Percentiles rank a stretch among this genome's conserved stretches.
These are phyloP conservation scores for Massarina eburnea DNA, from an alignment of 2,329 filamentous ascomycete species.

Conservation along the genomic window DNA sequence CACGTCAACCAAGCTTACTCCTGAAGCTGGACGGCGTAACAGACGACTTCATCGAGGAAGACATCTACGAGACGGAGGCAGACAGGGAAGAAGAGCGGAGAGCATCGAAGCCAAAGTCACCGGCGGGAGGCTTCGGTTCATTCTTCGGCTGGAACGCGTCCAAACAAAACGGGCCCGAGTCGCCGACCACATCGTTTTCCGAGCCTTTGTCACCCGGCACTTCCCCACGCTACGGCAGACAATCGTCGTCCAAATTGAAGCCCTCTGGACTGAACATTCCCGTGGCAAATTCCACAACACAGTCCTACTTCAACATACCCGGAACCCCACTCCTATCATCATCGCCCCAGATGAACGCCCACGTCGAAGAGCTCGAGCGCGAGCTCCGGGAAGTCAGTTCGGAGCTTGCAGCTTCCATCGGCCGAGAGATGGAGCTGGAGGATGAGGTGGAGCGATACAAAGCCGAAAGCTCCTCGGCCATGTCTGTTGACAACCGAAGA, in stretches of 20 bases:
- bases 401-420: constrained; percentile 89
- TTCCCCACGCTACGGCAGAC: constrained; percentile 47
- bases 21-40: constrained; percentile 41
- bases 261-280: constrained; percentile 55
- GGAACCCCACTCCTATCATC: constrained; percentile 49
- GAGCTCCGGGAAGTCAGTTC: constrained; percentile 91
- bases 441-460: constrained; percentile 89
- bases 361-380: constrained; percentile 88
- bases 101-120: constrained; percentile 46
- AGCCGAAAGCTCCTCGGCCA: constrained; percentile 66
- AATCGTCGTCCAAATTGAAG: constrained; percentile 34
- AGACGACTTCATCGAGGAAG: constrained; percentile 40
- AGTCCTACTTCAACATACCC: constrained; percentile 49
- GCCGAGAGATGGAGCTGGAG: constrained; percentile 93
- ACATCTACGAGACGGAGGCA: constrained; percentile 32
- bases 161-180: constrained; percentile 55
- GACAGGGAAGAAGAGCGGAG: constrained; percentile 21
- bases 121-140: constrained; percentile 59
- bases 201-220: constrained; percentile 64
- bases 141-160: constrained; percentile 68
- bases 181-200: constrained; percentile 64
- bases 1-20: constrained; percentile 32
- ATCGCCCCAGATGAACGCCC: constrained; percentile 51
- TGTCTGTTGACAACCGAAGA: constrained; percentile 63
- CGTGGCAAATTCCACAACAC: constrained; percentile 50